These are phyloP conservation scores for Pyrus hybrid DNA, from an alignment of 331 rosid genomes.

Conservation along the genomic window DNA sequence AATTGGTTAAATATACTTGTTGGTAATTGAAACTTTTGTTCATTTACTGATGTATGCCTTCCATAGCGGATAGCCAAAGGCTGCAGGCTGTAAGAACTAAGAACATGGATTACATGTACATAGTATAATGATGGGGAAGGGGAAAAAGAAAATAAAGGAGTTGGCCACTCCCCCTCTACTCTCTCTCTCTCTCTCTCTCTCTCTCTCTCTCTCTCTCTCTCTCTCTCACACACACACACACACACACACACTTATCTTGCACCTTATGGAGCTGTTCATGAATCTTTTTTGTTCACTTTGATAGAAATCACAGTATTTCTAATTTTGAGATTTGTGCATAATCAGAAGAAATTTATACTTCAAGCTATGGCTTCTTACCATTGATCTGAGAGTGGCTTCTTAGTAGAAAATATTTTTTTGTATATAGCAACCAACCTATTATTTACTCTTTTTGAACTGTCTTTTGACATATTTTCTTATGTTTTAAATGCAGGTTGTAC, in stretches of 20 bases:
- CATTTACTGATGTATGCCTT: background rate
- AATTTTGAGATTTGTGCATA: background rate
- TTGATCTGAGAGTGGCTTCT: background rate
- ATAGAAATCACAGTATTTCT: background rate
- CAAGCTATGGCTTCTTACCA: background rate
- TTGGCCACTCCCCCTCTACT: background rate
- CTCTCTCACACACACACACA: background rate
- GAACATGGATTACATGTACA: background rate
- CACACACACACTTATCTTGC: background rate
- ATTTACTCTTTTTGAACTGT: background rate
- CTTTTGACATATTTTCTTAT: slow-evolving; percentile 15
- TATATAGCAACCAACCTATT: background rate
- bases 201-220: background rate
- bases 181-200: background rate
- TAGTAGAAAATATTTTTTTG: background rate
- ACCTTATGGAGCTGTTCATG: background rate
- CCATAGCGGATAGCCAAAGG: background rate
- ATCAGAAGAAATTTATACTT: background rate
- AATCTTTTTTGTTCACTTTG: background rate
- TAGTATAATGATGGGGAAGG: background rate
- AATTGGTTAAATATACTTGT: background rate
- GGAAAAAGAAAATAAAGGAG: background rate
- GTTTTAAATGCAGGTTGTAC: slow-evolving; percentile 60
- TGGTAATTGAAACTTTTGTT: background rate
- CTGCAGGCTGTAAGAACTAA: background rate